Evolutionary conservation across 805 yeast genomes (phyloP).

Genomic region (Candida krabiensis): DNA sequence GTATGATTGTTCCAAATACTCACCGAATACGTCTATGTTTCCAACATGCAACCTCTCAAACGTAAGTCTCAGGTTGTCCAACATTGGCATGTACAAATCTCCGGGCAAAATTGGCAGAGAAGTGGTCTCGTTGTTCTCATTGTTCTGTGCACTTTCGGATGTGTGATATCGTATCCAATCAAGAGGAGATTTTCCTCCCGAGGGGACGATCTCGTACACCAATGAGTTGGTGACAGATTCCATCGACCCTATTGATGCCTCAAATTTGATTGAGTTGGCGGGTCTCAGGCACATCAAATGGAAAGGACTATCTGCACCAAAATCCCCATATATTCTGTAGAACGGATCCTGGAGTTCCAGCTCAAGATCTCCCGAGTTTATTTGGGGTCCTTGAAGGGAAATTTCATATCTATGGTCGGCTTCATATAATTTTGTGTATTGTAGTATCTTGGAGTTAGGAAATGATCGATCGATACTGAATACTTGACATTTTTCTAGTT

Average conservation of each 20-base stretch:
- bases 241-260: constrained; percentile 17
- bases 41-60: constrained; percentile 47
- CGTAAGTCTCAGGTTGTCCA: constrained; percentile 43
- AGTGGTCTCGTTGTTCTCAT: not conserved
- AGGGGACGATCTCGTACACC: constrained; percentile 11
- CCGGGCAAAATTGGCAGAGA: constrained; percentile 15
- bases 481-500: constrained; percentile 15
- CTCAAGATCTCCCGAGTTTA: constrained; percentile 27
- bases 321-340: constrained; percentile 31
- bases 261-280: constrained; percentile 11
- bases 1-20: constrained; percentile 29
- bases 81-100: constrained; percentile 40
- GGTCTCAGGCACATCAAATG: constrained; percentile 3
- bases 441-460: constrained; percentile 40
- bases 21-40: constrained; percentile 40
- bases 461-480: not conserved
- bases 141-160: constrained; percentile 1
- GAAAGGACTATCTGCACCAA: constrained; percentile 3
- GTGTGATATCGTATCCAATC: constrained; percentile 9
- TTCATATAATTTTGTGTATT: constrained; percentile 41
- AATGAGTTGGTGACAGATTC: constrained; percentile 5
- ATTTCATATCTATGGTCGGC: constrained; percentile 41
- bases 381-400: constrained; percentile 44
- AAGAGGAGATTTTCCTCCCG: not conserved
- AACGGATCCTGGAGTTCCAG: constrained; percentile 33